phyloP scores from a whole-genome alignment of 345 rosid species.

The Isatis tinctoria region DNA sequence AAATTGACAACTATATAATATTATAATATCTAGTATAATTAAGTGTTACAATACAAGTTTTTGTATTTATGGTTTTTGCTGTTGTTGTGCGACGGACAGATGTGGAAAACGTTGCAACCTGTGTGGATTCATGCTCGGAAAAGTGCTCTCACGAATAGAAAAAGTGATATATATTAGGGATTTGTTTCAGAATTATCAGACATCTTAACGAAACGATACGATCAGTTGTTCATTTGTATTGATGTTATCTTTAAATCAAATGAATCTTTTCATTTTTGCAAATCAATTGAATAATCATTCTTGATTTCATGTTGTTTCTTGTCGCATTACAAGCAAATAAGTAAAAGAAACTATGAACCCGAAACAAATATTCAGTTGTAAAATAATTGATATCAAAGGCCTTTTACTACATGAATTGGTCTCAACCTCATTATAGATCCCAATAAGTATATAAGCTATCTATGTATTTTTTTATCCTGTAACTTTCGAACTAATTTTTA shows the following conservation, averaged over 20 bases:
- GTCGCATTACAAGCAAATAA: not conserved
- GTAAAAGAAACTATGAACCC: not conserved
- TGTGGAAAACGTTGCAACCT: conserved; percentile 6
- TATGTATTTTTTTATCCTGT: too few relatives aligned
- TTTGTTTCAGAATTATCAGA: not conserved
- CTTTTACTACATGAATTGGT: not conserved
- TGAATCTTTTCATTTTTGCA: not conserved
- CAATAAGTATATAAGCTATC: not conserved
- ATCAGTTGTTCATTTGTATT: not conserved
- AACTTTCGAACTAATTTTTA: too few relatives aligned
- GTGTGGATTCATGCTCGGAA: conserved; percentile 18
- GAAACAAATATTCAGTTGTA: not conserved
- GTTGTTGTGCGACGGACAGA: conserved; percentile 3
- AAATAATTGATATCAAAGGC: not conserved
- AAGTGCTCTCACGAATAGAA: not conserved
- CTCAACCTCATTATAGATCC: not conserved
- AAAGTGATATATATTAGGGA: not conserved
- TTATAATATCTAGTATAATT: too few relatives aligned
- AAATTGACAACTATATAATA: not conserved
- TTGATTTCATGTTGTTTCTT: not conserved
- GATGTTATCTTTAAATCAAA: not conserved
- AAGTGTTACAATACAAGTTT: not conserved
- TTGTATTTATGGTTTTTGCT: not conserved
- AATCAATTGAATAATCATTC: not conserved
- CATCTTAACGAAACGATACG: not conserved